Percentiles rank a stretch among this genome's conserved stretches.
These are phyloP conservation scores for Sclerotinia nivalis DNA, from an alignment of 2,329 filamentous ascomycete genomes.

Conservation along the genomic window DNA sequence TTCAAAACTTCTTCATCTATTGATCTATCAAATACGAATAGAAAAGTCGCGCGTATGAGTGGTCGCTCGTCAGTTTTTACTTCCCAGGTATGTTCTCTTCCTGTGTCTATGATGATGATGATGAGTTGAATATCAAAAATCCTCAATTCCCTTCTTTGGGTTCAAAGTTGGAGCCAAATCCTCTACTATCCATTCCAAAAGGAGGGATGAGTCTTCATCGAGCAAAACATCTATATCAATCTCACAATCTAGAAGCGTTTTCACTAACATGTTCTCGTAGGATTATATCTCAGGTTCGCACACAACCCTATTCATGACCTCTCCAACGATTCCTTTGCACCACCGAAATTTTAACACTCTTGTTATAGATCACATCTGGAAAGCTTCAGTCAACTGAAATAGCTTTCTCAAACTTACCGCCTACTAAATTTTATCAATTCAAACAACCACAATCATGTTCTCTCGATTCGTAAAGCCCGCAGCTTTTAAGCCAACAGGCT, in stretches of 20 bases:
- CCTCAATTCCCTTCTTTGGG: neutral
- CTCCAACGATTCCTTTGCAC: conserved; percentile 27
- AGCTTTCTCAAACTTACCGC: conserved; percentile 28
- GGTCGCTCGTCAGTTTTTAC: conserved; percentile 82
- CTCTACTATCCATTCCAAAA: neutral
- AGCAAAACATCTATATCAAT: neutral
- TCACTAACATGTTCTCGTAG: conserved; percentile 52
- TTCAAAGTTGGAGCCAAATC: neutral
- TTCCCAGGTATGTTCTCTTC: conserved; percentile 65
- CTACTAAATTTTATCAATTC: conserved; percentile 30
- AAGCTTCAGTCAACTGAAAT: conserved; percentile 46
- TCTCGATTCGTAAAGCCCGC: conserved; percentile 59
- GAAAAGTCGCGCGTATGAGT: conserved; percentile 71
- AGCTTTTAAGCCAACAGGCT: conserved; percentile 44
- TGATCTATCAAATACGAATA: conserved; percentile 19
- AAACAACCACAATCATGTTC: conserved; percentile 54
- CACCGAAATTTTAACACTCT: conserved; percentile 33
- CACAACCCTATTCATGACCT: conserved; percentile 14
- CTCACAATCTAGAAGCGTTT: neutral
- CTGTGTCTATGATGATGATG: conserved; percentile 28
- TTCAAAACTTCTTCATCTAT: conserved; percentile 2
- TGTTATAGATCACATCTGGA: conserved; percentile 46
- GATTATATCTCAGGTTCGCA: conserved; percentile 72
- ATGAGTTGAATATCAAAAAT: neutral
- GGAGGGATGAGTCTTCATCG: neutral